Evolutionary conservation across 371 early-diverging fungal species (phyloP).

Genomic region (Syncephalastrum sp.): DNA sequence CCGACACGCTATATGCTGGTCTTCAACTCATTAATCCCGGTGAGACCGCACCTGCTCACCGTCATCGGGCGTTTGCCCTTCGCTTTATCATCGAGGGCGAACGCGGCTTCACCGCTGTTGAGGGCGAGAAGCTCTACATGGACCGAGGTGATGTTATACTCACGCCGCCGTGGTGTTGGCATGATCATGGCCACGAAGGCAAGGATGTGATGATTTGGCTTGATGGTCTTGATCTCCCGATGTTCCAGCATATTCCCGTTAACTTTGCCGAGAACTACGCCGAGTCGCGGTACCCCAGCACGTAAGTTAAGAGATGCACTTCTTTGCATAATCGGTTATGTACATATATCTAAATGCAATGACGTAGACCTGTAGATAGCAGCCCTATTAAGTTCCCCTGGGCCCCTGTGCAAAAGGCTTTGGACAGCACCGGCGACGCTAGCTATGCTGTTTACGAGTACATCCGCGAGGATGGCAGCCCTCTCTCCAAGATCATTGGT

Average conservation of each 20-base stretch:
- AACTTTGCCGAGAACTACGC: constrained; percentile 24
- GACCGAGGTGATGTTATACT: constrained; percentile 26
- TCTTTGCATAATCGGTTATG: no score
- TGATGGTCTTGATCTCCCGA: constrained; percentile 26
- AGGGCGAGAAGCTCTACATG: constrained; percentile 27
- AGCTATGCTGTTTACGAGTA: constrained; percentile 16
- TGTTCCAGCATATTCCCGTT: constrained; percentile 27
- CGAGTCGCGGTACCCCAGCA: constrained; percentile 22
- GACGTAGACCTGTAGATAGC: constrained; percentile 8
- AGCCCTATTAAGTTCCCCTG: constrained; percentile 21
- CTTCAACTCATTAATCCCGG: constrained; percentile 25
- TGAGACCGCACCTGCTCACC: constrained; percentile 24
- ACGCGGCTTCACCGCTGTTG: constrained; percentile 26
- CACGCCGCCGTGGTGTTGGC: constrained; percentile 27
- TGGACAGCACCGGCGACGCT: constrained; percentile 11
- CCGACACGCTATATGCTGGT: constrained; percentile 26
- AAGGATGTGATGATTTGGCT: constrained; percentile 28
- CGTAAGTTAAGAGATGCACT: constrained; percentile 7
- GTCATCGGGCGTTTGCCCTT: constrained; percentile 27
- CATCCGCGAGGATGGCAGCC: constrained; percentile 11
- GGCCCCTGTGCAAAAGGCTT: constrained; percentile 18
- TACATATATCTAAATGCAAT: background rate
- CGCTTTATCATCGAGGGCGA: constrained; percentile 27
- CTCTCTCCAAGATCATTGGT: constrained; percentile 24
- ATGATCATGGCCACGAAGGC: constrained; percentile 28